Percentiles rank a stretch among this genome's conserved stretches.
phyloP scores from a whole-genome alignment of 345 rosid genomes.

The Pseudoturritis turrita region DNA sequence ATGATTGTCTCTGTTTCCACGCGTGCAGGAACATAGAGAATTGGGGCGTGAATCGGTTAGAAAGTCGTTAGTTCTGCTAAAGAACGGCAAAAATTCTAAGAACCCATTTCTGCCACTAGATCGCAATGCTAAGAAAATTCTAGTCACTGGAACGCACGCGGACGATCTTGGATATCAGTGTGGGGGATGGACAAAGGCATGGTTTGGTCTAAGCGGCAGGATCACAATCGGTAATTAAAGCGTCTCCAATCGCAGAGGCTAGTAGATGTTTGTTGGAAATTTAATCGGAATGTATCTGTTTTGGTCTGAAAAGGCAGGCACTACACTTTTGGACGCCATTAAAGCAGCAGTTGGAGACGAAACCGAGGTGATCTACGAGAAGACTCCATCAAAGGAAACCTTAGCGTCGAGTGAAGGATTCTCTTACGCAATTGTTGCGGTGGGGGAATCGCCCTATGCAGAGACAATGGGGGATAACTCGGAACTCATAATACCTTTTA shows the following conservation, averaged over 20 bases:
- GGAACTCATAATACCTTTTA: slow-evolving; percentile 52
- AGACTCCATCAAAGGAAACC: slow-evolving; percentile 50
- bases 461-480: slow-evolving; percentile 56
- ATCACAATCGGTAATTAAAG: slow-evolving; percentile 55
- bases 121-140: slow-evolving; percentile 51
- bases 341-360: slow-evolving; percentile 49
- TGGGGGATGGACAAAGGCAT: slow-evolving; percentile 75
- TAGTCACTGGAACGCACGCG: slow-evolving; percentile 69
- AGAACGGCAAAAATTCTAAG: slow-evolving; percentile 55
- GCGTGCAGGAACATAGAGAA: slow-evolving; percentile 51
- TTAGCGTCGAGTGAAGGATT: slow-evolving; percentile 38
- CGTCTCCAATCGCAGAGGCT: background rate
- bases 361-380: slow-evolving; percentile 62
- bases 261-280: background rate
- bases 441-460: slow-evolving; percentile 80
- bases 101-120: slow-evolving; percentile 62
- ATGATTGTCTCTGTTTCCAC: background rate
- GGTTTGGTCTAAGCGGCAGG: slow-evolving; percentile 62
- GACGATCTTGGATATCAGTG: slow-evolving; percentile 79
- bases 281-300: background rate
- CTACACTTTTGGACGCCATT: slow-evolving; percentile 74
- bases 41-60: slow-evolving; percentile 71
- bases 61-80: slow-evolving; percentile 71
- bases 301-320: slow-evolving; percentile 37
- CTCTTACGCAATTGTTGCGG: slow-evolving; percentile 66